phyloP scores from a whole-genome alignment of 371 early-diverging fungal genomes.

The Parasitella parasitica region DNA sequence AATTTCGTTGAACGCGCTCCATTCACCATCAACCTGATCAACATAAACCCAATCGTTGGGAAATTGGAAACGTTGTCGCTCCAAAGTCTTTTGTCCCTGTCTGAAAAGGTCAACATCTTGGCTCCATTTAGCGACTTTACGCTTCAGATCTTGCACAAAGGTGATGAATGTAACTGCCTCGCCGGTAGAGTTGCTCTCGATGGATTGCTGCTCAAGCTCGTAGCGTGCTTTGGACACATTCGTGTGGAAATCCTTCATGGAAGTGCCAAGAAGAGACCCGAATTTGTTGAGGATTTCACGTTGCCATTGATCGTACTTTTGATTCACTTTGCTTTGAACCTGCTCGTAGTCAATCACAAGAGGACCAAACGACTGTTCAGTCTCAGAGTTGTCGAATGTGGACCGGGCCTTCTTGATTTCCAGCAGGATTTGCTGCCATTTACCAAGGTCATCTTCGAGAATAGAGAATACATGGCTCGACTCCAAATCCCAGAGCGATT shows the following conservation, averaged over 20 bases:
- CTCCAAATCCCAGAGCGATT: conserved; percentile 97
- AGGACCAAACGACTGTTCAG: conserved; percentile 84
- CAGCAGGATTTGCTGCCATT: conserved; percentile 92
- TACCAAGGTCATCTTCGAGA: conserved; percentile 88
- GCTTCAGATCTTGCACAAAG: conserved; percentile 94
- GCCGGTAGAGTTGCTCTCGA: conserved; percentile 82
- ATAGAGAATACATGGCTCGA: conserved; percentile 76
- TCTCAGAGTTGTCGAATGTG: conserved; percentile 96
- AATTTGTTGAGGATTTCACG: conserved; percentile 92
- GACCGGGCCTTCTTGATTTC: conserved; percentile 94
- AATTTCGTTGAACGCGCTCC: conserved; percentile 96
- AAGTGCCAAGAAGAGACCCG: conserved; percentile 76
- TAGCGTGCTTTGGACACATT: conserved; percentile 78
- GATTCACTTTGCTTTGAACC: conserved; percentile 96
- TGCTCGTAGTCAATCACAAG: conserved; percentile 94
- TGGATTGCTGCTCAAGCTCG: conserved; percentile 88
- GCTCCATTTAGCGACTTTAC: conserved; percentile 83
- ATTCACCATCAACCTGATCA: conserved; percentile 96
- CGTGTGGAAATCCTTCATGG: conserved; percentile 85
- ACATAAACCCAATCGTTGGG: conserved; percentile 94
- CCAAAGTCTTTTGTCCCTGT: conserved; percentile 90
- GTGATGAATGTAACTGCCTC: conserved; percentile 95
- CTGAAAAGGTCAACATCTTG: conserved; percentile 85
- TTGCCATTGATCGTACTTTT: conserved; percentile 98
- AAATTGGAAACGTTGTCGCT: conserved; percentile 93